Conservation (phyloP, 2,329 filamentous ascomycete species). For the Triangularia setosa region DNA sequence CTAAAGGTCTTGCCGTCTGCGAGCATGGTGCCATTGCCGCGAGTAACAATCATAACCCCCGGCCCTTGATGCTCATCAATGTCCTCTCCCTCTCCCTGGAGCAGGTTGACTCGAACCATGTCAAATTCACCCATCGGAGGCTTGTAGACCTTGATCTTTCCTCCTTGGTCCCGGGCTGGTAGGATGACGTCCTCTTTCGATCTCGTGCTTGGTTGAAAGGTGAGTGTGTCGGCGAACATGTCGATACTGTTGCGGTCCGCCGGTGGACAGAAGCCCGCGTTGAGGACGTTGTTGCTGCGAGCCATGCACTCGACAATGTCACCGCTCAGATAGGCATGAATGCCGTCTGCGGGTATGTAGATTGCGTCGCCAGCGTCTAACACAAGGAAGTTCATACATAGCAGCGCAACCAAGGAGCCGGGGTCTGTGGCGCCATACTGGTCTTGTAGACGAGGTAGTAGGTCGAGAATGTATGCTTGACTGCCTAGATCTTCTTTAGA, state of each 20-base stretch:
- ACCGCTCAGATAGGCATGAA: conserved; percentile 69
- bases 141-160: conserved; percentile 58
- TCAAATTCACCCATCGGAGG: conserved; percentile 71
- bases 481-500: conserved; percentile 44
- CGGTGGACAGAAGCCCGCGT: conserved; percentile 68
- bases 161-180: conserved; percentile 42
- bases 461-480: conserved; percentile 57
- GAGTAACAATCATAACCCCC: conserved; percentile 59
- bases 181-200: conserved; percentile 54
- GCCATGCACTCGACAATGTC: conserved; percentile 80
- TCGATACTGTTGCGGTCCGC: conserved; percentile 62
- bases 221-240: conserved; percentile 59
- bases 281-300: conserved; percentile 69
- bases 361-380: conserved; percentile 63
- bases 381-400: conserved; percentile 71
- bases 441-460: conserved; percentile 59
- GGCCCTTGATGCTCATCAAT: conserved; percentile 55
- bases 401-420: conserved; percentile 63
- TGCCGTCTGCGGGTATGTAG: conserved; percentile 69
- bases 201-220: conserved; percentile 54
- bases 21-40: conserved; percentile 54
- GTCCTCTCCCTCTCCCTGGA: conserved; percentile 57
- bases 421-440: conserved; percentile 64
- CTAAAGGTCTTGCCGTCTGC: conserved; percentile 49
- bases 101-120: conserved; percentile 51